Percentiles rank a stretch among this genome's conserved stretches.
phyloP scores from a whole-genome alignment of 768 basidiomycete genomes.

The Aureoboletus auriporus region DNA sequence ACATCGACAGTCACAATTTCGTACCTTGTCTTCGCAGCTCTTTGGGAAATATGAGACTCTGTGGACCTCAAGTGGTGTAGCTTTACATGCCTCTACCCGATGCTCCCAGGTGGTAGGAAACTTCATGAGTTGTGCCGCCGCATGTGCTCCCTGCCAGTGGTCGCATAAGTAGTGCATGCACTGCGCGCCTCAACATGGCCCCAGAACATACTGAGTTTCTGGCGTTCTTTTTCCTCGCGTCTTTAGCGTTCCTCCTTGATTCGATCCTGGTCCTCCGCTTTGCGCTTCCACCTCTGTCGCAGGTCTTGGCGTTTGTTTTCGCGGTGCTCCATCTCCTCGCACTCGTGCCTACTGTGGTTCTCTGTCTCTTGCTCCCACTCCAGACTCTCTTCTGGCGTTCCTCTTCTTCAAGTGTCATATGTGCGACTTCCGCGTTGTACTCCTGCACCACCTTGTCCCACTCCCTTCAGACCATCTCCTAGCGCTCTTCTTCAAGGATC shows the following conservation, averaged over 20 bases:
- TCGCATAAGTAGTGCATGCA: slow-evolving; percentile 23
- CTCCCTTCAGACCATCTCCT: background rate
- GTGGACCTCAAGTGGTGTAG: slow-evolving; percentile 21
- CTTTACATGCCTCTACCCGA: slow-evolving; percentile 25
- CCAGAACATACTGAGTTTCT: slow-evolving; percentile 26
- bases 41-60: slow-evolving; percentile 15
- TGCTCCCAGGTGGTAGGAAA: slow-evolving; percentile 19
- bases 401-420: slow-evolving; percentile 5
- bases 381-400: slow-evolving; percentile 1
- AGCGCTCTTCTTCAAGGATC: slow-evolving; percentile 4
- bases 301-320: slow-evolving; percentile 6
- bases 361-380: slow-evolving; percentile 7
- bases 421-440: too few species aligned
- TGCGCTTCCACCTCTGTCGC: slow-evolving; percentile 15
- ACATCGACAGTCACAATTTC: background rate
- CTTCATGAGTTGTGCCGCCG: slow-evolving; percentile 25
- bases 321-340: slow-evolving; percentile 8
- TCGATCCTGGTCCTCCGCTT: slow-evolving; percentile 16
- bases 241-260: slow-evolving; percentile 10
- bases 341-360: slow-evolving; percentile 3
- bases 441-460: too few species aligned
- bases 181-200: slow-evolving; percentile 9
- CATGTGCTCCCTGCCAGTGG: slow-evolving; percentile 28
- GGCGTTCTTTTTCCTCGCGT: slow-evolving; percentile 25
- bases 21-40: slow-evolving; percentile 20